A percentile compares a stretch with the other conserved stretches of the same genome.
These are phyloP conservation scores for Phylloporus sp. DNA, from an alignment of 768 basidiomycete species.

Conservation along the genomic window DNA sequence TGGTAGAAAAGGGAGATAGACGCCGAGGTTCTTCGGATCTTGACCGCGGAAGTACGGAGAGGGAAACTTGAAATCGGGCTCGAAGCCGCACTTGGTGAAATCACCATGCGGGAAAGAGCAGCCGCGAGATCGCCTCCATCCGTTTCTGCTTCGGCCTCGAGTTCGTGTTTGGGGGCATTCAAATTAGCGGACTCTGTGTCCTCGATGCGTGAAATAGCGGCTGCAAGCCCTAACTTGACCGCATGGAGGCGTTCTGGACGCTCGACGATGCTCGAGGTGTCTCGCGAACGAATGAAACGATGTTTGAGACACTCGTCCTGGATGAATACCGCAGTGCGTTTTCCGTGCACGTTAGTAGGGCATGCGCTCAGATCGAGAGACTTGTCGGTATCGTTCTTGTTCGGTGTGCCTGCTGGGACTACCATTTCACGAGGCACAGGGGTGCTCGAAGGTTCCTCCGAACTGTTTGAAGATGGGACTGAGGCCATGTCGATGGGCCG, in stretches of 20 bases:
- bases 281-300: constrained; percentile 71
- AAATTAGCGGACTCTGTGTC: constrained; percentile 15
- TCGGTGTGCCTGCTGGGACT: not conserved
- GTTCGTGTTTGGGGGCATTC: not conserved
- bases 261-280: constrained; percentile 78
- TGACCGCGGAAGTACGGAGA: constrained; percentile 30
- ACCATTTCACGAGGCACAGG: not conserved
- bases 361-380: not conserved
- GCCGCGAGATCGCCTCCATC: constrained; percentile 45
- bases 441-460: not conserved
- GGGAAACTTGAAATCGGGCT: constrained; percentile 3
- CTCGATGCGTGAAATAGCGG: constrained; percentile 71
- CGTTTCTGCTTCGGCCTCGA: constrained; percentile 12
- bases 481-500: not conserved
- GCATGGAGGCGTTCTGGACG: constrained; percentile 86
- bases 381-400: not conserved
- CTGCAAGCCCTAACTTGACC: constrained; percentile 75
- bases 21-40: constrained; percentile 50
- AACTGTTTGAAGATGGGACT: not conserved
- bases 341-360: not conserved
- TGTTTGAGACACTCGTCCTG: constrained; percentile 75
- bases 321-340: constrained; percentile 37
- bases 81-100: constrained; percentile 20
- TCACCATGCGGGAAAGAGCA: constrained; percentile 43
- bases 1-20: constrained; percentile 51